Evolutionary conservation across 179 eudicot species (phyloP), one percentile per base, ranked within the genome.

Genomic region (Spergularia azorica): DNA sequence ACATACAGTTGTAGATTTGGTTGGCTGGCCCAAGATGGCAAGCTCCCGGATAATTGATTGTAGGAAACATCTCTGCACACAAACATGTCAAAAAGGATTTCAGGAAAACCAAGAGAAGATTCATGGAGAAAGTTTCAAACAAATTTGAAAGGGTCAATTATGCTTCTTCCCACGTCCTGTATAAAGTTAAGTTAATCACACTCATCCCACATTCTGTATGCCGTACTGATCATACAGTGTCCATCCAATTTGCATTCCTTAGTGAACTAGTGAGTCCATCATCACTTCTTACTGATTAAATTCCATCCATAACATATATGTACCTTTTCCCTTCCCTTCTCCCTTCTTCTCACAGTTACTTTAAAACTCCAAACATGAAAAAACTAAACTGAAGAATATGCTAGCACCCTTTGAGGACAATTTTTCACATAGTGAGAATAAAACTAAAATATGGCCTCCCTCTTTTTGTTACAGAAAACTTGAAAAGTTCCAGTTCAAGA

Each of bases 1-100:
- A 76, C 89, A 58, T 81, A 86, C 89, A 83, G 73, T 72, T 86
- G 85, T 13, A 75, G 70, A 56, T 77, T 85, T 15, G 15, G 10
- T 11, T 62, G 67, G 79, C 55, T 74, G 63, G 70, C 73, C 88
- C 88, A 86, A 43, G 87, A 72, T 26, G 89, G 89, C 15, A 86
- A 43, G 72, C 56, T 81, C 56, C 89, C 85, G 2, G 89, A 86
- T 43, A 86, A 46, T 3, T 76, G 75, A 77, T 86, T 86, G 80
- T 86, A 77, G 16, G 89, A 86, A 21, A 84, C 79, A 81, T 86
- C 89, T 76, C 89, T 86, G 85, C 72, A 70, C 16, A 38, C 21
- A 80, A 50, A 11, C 16, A 76, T 5, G 52, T 16, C 61, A 63
- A 72, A 67, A 58, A 41, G 67, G 3, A 5, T 2, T 55, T 13